phyloP scores from a whole-genome alignment of 2,329 filamentous ascomycete species.

The Intubia oerlemansii region DNA sequence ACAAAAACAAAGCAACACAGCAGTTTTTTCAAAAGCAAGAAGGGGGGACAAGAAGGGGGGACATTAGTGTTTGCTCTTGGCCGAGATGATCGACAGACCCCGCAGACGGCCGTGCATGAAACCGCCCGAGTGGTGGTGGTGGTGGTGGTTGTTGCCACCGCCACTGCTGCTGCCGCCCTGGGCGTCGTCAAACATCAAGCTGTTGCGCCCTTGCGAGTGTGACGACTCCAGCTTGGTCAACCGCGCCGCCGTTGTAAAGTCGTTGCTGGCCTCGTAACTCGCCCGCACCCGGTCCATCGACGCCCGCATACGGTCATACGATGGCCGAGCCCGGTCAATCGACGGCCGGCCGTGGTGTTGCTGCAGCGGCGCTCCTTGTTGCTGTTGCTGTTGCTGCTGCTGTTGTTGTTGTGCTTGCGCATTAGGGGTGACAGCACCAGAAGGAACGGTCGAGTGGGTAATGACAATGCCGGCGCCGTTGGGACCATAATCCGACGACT shows the following conservation, averaged over 20 bases:
- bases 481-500: slow-evolving; percentile 9
- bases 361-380: no score
- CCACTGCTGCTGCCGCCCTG: slow-evolving; percentile 1
- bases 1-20: no score
- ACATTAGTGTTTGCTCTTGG: slow-evolving; percentile 8
- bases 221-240: slow-evolving; percentile 66
- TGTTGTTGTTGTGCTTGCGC: no score
- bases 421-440: no score
- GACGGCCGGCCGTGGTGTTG: slow-evolving; percentile 16
- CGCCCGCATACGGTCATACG: slow-evolving; percentile 68
- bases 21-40: no score
- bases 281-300: slow-evolving; percentile 73
- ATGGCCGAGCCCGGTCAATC: slow-evolving; percentile 51
- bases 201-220: no score
- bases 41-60: neutral
- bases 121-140: slow-evolving; percentile 4
- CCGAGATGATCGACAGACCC: slow-evolving; percentile 11
- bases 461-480: neutral
- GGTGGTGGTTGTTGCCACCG: neutral
- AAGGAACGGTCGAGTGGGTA: neutral
- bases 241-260: slow-evolving; percentile 80
- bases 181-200: no score
- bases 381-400: no score
- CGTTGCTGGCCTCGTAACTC: slow-evolving; percentile 71
- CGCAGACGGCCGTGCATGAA: slow-evolving; percentile 10